Evolutionary conservation across 208 protist genomes (phyloP).

Genomic region (Wallacemonas collosoma): DNA sequence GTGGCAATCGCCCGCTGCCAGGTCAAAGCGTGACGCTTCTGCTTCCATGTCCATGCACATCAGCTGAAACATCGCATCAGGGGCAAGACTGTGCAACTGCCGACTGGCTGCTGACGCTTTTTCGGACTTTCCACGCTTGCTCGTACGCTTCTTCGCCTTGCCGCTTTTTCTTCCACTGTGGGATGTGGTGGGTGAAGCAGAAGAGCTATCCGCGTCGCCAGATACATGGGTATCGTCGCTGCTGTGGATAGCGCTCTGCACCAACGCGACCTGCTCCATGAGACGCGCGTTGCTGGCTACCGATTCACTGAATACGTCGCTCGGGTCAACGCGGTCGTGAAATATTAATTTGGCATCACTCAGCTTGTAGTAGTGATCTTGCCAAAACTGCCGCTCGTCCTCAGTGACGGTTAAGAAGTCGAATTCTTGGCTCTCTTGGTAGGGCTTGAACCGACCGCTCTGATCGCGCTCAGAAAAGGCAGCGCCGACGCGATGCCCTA

Average conservation of each 20-base stretch:
- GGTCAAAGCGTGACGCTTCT: constrained; percentile 53
- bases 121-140: constrained; percentile 25
- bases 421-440: constrained; percentile 19
- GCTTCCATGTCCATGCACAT: constrained; percentile 84
- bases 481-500: constrained; percentile 29
- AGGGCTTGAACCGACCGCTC: constrained; percentile 11
- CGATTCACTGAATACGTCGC: constrained; percentile 33
- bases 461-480: constrained; percentile 15
- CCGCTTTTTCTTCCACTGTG: constrained; percentile 18
- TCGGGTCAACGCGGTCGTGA: constrained; percentile 70
- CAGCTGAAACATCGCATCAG: constrained; percentile 72
- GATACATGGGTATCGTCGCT: neutral
- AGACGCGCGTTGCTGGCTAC: neutral
- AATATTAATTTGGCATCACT: constrained; percentile 62
- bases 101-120: constrained; percentile 19
- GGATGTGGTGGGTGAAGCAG: neutral
- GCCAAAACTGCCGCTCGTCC: constrained; percentile 84
- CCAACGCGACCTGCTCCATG: constrained; percentile 11
- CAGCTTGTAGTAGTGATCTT: constrained; percentile 74
- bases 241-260: constrained; percentile 8
- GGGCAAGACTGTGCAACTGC: neutral
- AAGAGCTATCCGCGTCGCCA: neutral
- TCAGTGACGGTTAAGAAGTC: constrained; percentile 33
- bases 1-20: constrained; percentile 61
- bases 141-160: constrained; percentile 22